Percentiles rank a stretch among this genome's conserved stretches.
phyloP scores from a whole-genome alignment of 345 rosid species.

The Citrus hindsii region DNA sequence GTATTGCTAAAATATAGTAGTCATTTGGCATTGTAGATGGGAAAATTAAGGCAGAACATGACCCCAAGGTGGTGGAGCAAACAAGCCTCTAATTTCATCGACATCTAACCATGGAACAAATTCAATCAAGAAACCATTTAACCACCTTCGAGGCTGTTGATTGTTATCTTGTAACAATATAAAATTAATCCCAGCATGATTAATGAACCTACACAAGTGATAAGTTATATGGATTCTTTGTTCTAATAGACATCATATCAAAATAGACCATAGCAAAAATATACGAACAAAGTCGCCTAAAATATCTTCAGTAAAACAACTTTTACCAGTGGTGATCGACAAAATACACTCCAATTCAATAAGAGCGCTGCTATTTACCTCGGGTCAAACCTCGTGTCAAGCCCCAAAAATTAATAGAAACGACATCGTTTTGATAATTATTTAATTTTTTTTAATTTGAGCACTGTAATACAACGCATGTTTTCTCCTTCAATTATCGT shows the following conservation, averaged over 20 bases:
- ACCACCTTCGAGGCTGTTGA: constrained; percentile 73
- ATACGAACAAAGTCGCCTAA: not conserved
- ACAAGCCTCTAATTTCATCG: constrained; percentile 42
- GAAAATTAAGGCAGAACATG: constrained; percentile 15
- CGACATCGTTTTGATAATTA: too few relatives aligned
- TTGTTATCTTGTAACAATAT: constrained; percentile 60
- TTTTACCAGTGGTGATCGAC: not conserved
- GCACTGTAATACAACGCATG: too few relatives aligned
- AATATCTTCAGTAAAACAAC: not conserved
- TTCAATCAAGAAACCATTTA: constrained; percentile 89
- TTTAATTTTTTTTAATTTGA: too few relatives aligned
- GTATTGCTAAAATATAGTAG: not conserved
- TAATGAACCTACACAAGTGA: not conserved
- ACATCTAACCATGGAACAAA: constrained; percentile 90
- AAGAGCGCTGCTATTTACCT: too few relatives aligned
- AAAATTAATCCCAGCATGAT: not conserved
- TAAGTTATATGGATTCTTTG: not conserved
- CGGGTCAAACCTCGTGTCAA: too few relatives aligned
- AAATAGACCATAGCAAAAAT: not conserved
- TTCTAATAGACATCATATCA: not conserved
- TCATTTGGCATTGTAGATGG: not conserved
- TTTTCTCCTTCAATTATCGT: too few relatives aligned
- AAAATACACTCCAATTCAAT: not conserved
- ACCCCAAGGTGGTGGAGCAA: constrained; percentile 98
- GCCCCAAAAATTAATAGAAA: too few relatives aligned